Evolutionary conservation across 257 asterid genomes (phyloP).

Genomic region (Ophiorrhiza pumila): DNA sequence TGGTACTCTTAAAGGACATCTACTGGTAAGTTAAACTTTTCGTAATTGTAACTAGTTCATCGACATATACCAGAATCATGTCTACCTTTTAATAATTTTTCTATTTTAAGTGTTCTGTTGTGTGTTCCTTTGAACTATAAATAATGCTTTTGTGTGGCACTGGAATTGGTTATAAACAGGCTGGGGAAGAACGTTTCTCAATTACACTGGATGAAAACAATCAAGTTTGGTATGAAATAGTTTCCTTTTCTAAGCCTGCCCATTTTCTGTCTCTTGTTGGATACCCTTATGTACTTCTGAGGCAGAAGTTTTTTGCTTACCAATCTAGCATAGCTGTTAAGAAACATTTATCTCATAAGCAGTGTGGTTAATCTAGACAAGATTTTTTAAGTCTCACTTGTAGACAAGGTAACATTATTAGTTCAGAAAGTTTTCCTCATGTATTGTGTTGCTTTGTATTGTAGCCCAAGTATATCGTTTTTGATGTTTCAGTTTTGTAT

Average conservation of each 20-base stretch:
- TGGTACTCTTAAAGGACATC: slow-evolving; percentile 93
- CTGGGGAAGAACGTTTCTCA: slow-evolving; percentile 96
- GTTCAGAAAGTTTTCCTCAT: background rate
- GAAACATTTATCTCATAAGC: slow-evolving; percentile 39
- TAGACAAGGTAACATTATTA: slow-evolving; percentile 1
- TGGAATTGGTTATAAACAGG: slow-evolving; percentile 45
- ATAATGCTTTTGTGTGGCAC: slow-evolving; percentile 3
- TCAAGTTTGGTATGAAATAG: slow-evolving; percentile 92
- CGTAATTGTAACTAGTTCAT: background rate
- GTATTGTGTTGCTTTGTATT: background rate
- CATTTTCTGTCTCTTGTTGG: slow-evolving; percentile 61
- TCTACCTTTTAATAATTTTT: slow-evolving; percentile 2
- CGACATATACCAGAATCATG: no score
- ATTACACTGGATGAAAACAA: slow-evolving; percentile 78
- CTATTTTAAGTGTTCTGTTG: background rate
- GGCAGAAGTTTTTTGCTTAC: slow-evolving; percentile 77
- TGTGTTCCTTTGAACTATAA: background rate
- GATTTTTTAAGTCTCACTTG: background rate
- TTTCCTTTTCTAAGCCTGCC: slow-evolving; percentile 86
- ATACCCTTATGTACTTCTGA: slow-evolving; percentile 73
- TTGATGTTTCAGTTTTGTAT: background rate
- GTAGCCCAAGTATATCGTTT: background rate
- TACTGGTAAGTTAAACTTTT: slow-evolving; percentile 48
- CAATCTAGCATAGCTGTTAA: slow-evolving; percentile 66
- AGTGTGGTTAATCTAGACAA: background rate